Base-by-base conservation (phyloP, 2,329 filamentous ascomycete genomes). In the Aureobasidium sp. region DNA sequence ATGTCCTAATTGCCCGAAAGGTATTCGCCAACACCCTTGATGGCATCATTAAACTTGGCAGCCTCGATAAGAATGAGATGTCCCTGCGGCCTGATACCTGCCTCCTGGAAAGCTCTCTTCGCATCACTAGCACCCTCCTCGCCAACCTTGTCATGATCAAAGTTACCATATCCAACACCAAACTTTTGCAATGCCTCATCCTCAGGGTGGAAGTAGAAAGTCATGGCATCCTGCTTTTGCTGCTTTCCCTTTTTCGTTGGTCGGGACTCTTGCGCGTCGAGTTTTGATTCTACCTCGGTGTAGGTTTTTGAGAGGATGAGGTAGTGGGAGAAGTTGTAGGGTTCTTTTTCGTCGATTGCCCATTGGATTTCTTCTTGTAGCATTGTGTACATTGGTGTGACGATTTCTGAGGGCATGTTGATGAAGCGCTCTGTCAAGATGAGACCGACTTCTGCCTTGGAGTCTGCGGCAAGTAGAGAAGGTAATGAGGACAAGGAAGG, bases 301-400 rank as follows among this genome's bases (percentile, higher is more conserved):
- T 97, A 99, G n/a, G 86, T 90, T 78, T 95, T 96, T 41, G 91
- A 96, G 50, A 97, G 74, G 51, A 99, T 84, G 58, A 99, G 81
- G 76, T 96, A 99, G 76, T 97, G 91, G 32, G 90, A 87, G 76
- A 99, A 99, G 61, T 87, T 82, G 75, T 96, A 97, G 0, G 92
- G 91, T 76, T 97, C 91, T 71, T 89, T 88, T 72, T 96, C 91
- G 72, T 95, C 87, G 3, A 96, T 79, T 0, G 94, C 94, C 72
- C 88, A 92, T 70, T 88, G 82, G 56, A 99, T 87, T 80, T 99
- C 94, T 71, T 97, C 91, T 53, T 90, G 79, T 56, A 99, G 84
- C 91, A 97, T 96, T 56, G 83, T 86, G 82, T 97, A 97, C 85
- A 97, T 89, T 4, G 94, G 93, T 34, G 94, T 93, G 15, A 91